Conservation (phyloP, 1,284 basidiomycete genomes). For the Cryptococcus sp. region DNA sequence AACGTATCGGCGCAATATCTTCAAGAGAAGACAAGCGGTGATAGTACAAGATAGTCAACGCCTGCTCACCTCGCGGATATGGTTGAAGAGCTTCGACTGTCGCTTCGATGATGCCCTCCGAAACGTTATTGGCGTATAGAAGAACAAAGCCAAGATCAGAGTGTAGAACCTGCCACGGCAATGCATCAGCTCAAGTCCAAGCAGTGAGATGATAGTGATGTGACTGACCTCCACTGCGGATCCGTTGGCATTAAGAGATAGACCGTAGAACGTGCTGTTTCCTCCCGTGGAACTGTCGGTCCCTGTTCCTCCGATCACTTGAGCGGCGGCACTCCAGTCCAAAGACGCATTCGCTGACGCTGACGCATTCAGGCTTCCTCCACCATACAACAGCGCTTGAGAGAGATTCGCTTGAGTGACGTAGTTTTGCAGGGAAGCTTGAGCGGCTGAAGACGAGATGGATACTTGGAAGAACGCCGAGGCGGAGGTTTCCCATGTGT, state of each 20-base stretch:
- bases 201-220: too few species aligned
- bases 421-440: conserved; percentile 54
- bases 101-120: conserved; percentile 45
- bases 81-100: conserved; percentile 54
- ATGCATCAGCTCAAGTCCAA: not conserved
- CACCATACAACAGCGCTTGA: conserved; percentile 16
- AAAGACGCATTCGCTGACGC: not conserved
- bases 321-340: conserved; percentile 15
- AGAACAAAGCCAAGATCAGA: conserved; percentile 56
- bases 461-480: conserved; percentile 55
- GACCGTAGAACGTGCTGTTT: conserved; percentile 47
- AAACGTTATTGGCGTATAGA: conserved; percentile 51
- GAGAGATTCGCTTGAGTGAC: conserved; percentile 37
- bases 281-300: not conserved
- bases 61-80: conserved; percentile 52
- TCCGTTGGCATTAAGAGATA: conserved; percentile 48
- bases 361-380: not conserved
- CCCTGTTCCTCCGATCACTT: conserved; percentile 16
- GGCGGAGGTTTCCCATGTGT: conserved; percentile 55
- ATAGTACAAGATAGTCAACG: not conserved
- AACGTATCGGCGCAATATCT: not conserved
- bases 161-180: conserved; percentile 39
- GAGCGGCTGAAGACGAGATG: conserved; percentile 45
- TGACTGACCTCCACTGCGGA: conserved; percentile 44
- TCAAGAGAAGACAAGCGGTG: not conserved